Evolutionary conservation across 2,329 filamentous ascomycete genomes (phyloP).

Genomic region (Colletotrichum acutatum): DNA sequence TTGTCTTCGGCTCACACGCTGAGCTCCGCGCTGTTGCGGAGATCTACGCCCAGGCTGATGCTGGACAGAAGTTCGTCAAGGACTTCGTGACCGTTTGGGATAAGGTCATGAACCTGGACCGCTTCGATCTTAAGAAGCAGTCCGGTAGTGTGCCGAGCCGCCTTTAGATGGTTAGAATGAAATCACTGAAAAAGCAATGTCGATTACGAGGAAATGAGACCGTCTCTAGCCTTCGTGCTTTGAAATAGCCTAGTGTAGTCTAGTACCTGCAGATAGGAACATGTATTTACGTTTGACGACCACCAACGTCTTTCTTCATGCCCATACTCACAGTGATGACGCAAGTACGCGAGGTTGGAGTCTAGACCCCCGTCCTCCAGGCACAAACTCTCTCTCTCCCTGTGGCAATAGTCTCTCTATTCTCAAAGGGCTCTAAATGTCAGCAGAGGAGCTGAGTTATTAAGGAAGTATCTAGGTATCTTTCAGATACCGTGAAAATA

Average conservation of each 20-base stretch:
- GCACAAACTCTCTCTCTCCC: too few relatives aligned
- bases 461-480: too few relatives aligned
- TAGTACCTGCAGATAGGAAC: background rate
- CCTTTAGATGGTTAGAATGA: background rate
- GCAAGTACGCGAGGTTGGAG: too few relatives aligned
- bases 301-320: too few relatives aligned
- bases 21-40: slow-evolving; percentile 78
- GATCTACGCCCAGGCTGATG: slow-evolving; percentile 73
- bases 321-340: too few relatives aligned
- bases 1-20: slow-evolving; percentile 79
- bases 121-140: slow-evolving; percentile 66
- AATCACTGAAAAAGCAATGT: background rate
- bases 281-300: background rate
- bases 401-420: too few relatives aligned
- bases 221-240: background rate
- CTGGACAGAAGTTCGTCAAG: slow-evolving; percentile 71
- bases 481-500: too few relatives aligned
- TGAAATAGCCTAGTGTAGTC: slow-evolving; percentile 3
- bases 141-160: slow-evolving; percentile 14
- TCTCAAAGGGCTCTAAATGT: too few relatives aligned
- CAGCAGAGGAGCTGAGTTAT: too few relatives aligned
- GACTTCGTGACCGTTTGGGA: slow-evolving; percentile 79
- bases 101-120: slow-evolving; percentile 80
- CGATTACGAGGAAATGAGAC: background rate
- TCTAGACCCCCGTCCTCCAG: too few relatives aligned